Evolutionary conservation across 768 basidiomycete genomes (phyloP).

Genomic region (Pleurotus cornucopiae): DNA sequence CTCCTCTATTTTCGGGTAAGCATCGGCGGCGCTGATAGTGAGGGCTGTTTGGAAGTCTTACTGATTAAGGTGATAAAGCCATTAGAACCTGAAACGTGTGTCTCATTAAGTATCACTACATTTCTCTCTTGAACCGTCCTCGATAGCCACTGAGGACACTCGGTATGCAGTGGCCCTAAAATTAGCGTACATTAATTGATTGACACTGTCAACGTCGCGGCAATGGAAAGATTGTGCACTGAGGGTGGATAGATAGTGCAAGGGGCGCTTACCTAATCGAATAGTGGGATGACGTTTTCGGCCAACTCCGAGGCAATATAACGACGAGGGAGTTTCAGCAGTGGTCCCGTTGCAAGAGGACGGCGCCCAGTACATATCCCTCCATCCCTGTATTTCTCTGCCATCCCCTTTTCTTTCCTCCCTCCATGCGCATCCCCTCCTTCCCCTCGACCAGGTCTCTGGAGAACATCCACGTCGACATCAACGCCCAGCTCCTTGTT

Average conservation of each 20-base stretch:
- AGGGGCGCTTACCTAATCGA: not conserved
- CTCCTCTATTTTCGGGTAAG: too few species aligned
- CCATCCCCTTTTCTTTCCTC: not conserved
- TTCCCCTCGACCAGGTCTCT: slow-evolving; percentile 9
- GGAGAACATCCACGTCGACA: slow-evolving; percentile 6
- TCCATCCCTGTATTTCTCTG: not conserved
- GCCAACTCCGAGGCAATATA: slow-evolving; percentile 3
- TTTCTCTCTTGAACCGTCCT: too few species aligned
- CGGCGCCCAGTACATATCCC: not conserved
- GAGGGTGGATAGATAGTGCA: not conserved
- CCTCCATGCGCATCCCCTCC: slow-evolving; percentile 7
- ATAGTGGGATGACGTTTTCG: not conserved
- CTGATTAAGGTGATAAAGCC: too few species aligned
- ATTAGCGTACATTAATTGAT: too few species aligned
- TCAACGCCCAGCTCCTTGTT: slow-evolving; percentile 11
- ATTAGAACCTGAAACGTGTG: too few species aligned
- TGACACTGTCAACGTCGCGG: too few species aligned
- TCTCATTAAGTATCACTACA: too few species aligned
- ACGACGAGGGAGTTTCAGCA: slow-evolving; percentile 6
- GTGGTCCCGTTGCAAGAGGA: not conserved
- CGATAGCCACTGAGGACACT: too few species aligned
- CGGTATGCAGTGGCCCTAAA: too few species aligned
- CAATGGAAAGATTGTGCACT: not conserved
- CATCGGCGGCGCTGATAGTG: too few species aligned
- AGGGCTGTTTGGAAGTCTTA: too few species aligned